Conservation (phyloP, 164 flowering plant genomes). For the Stephania cephalantha region DNA sequence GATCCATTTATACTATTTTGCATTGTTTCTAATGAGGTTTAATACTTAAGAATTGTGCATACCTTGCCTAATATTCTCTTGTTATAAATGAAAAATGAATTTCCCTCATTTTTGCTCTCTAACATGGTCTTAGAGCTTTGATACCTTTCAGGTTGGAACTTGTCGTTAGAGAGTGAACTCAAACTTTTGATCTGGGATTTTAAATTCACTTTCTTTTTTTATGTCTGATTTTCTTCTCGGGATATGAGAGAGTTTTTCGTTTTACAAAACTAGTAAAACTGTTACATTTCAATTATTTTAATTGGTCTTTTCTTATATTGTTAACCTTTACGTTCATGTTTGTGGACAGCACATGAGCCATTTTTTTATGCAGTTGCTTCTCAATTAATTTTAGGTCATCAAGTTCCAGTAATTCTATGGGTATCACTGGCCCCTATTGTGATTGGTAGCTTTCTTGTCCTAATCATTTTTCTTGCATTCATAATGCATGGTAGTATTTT, state of each 20-base stretch:
- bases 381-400: constrained; percentile 60
- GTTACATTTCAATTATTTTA: neutral
- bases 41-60: neutral
- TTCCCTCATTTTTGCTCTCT: neutral
- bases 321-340: constrained; percentile 14
- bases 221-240: neutral
- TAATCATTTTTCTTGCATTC: neutral
- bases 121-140: neutral
- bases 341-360: constrained; percentile 49
- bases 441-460: constrained; percentile 28
- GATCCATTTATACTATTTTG: neutral
- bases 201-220: neutral
- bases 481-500: neutral
- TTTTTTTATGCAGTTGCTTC: constrained; percentile 65
- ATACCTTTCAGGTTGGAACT: neutral
- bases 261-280: neutral
- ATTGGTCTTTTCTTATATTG: neutral
- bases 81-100: neutral
- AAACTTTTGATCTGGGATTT: too few species aligned
- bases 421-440: constrained; percentile 62
- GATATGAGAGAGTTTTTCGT: neutral
- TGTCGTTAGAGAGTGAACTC: neutral
- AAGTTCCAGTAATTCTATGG: constrained; percentile 52
- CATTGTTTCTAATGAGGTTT: neutral
- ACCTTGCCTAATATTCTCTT: neutral